Percentiles rank a stretch among this genome's conserved stretches.
phyloP scores from a whole-genome alignment of 2,329 filamentous ascomycete genomes.

The Curvularia sp. region DNA sequence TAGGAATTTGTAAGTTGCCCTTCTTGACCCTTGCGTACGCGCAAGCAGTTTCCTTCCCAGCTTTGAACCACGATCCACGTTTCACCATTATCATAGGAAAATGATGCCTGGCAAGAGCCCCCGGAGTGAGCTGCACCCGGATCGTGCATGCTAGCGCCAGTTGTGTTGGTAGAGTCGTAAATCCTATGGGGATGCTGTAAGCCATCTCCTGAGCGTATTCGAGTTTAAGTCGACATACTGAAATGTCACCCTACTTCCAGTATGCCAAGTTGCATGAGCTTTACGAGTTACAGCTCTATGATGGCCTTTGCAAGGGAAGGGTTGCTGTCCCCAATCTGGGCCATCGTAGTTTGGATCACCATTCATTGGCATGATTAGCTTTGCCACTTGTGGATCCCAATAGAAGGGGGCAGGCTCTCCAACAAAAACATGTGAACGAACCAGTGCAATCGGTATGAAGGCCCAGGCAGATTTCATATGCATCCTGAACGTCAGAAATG shows the following conservation, averaged over 20 bases:
- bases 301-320: conserved; percentile 12
- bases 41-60: conserved; percentile 56
- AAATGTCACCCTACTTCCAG: conserved; percentile 9
- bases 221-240: neutral
- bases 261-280: conserved; percentile 9
- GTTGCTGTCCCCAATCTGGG: conserved; percentile 8
- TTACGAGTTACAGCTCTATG: neutral
- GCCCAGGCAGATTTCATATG: neutral
- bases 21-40: conserved; percentile 27
- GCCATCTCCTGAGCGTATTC: neutral
- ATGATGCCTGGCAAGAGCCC: conserved; percentile 55
- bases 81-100: conserved; percentile 50
- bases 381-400: conserved; percentile 7
- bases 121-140: conserved; percentile 47
- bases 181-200: conserved; percentile 1
- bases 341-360: conserved; percentile 11
- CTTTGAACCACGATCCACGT: conserved; percentile 52
- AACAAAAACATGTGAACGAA: conserved; percentile 11
- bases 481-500: neutral
- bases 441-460: neutral
- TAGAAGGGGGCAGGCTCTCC: conserved; percentile 5
- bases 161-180: conserved; percentile 13
- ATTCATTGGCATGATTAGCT: conserved; percentile 17
- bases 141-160: conserved; percentile 12
- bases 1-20: conserved; percentile 24